Base-by-base conservation (phyloP, 768 basidiomycete genomes). In the Suillus variegatus region DNA sequence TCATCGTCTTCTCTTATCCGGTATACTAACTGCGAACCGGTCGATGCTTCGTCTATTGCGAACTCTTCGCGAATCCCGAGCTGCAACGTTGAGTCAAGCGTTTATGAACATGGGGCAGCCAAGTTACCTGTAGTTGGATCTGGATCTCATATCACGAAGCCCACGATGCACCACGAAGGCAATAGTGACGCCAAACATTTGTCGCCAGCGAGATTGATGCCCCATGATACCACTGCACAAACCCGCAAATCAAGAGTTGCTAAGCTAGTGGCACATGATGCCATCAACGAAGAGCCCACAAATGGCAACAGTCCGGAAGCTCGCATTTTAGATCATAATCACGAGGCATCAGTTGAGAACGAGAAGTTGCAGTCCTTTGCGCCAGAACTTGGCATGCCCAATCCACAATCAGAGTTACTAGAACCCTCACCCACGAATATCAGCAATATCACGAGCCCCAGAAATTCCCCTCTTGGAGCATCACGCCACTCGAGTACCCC, bases 371-470 rank as follows among this genome's bases (percentile, higher is more conserved):
- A 7, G 28, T 43, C 25, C 5, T 20, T 28, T 6, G 18, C 10
- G 6, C 40, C 16, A 38, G 41, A 60, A 35, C 20, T 13, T 55
- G 35, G 35, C 54, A n/a, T 36, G 18, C 25, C 25, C 28, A 43
- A 18, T 38, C 25, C 18, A 60, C 41, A 20, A 3, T 43, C 28
- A 25, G 41, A n/a, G 6, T 13, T 20, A 7, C 41, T 20, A 38
- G 41, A 60, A 13, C 16, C 4, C 41, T 44, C 41, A 22, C 32
- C 38, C 25, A 43, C 49, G 16, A 65, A 68, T 54, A 35, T 52
- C 55, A 70, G 70, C 64, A 67, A 63, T 43, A 64, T 74, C 20
- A 73, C 74, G n/a, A 73, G 70, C 49, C 74, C 68, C 13, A 62
- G 49, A 6, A 58, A 60, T 57, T 65, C 63, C 3, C 61, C 63